Percentiles rank a stretch among this genome's conserved stretches.
Conservation (phyloP, 768 basidiomycete genomes). For the Strobilomyces echinocephalus region DNA sequence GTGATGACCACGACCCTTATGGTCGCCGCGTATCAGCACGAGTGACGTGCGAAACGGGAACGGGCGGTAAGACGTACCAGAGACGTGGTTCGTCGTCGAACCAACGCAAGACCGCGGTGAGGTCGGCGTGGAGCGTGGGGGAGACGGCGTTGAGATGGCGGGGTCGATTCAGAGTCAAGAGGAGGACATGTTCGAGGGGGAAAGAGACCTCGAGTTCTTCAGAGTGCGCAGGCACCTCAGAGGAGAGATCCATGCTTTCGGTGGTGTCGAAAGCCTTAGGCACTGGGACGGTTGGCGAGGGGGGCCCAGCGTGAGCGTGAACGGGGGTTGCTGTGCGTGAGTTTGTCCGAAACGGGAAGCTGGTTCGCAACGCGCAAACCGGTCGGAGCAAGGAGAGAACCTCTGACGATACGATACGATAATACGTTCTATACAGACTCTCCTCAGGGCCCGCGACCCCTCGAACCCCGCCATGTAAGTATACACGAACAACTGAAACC, state of each 20-base stretch:
- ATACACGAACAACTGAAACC: constrained; percentile 1
- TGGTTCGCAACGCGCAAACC: constrained; percentile 1
- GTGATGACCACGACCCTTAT: constrained; percentile 71
- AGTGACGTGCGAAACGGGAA: not conserved
- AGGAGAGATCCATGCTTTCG: not conserved
- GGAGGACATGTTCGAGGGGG: constrained; percentile 48
- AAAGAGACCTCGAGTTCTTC: constrained; percentile 37
- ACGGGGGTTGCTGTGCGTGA: not conserved
- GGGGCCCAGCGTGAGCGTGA: not conserved
- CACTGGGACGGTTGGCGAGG: not conserved
- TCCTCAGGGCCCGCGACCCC: not conserved
- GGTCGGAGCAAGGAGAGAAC: not conserved
- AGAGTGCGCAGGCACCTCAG: constrained; percentile 28
- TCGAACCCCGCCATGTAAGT: not conserved
- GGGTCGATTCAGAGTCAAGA: constrained; percentile 64
- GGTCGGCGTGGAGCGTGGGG: constrained; percentile 48
- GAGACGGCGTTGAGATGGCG: constrained; percentile 71
- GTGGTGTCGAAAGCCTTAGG: not conserved
- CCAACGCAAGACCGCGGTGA: constrained; percentile 57
- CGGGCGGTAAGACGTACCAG: constrained; percentile 46
- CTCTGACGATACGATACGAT: not conserved
- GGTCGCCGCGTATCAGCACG: not conserved
- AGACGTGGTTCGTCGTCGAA: constrained; percentile 66
- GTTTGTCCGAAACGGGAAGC: constrained; percentile 1
- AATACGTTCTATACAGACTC: no score